These are phyloP conservation scores for Botryotinia convoluta DNA, from an alignment of 2,329 filamentous ascomycete species.

Conservation along the genomic window DNA sequence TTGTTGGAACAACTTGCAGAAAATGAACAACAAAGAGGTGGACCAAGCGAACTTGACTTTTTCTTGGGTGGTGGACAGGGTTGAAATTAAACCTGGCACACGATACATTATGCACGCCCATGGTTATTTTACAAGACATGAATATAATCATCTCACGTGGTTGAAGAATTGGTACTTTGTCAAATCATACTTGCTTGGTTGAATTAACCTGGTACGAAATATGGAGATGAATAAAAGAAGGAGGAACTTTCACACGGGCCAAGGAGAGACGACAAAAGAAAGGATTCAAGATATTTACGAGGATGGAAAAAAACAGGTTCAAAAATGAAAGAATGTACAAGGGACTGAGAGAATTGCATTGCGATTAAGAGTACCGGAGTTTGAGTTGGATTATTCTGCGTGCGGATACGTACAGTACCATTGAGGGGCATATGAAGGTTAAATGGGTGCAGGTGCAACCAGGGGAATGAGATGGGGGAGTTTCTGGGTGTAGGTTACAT, in stretches of 20 bases:
- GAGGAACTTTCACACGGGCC: background rate
- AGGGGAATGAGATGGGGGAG: background rate
- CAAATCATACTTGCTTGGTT: background rate
- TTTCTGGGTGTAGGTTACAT: background rate
- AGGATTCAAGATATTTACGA: background rate
- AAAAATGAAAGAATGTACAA: background rate
- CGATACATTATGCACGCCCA: too few relatives aligned
- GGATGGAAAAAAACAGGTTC: too few relatives aligned
- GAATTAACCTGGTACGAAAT: background rate
- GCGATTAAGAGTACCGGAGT: background rate
- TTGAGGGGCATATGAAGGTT: background rate
- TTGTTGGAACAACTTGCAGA: constrained; percentile 79
- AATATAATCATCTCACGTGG: background rate
- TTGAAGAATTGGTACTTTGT: background rate
- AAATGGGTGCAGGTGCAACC: background rate
- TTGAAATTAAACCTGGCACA: background rate
- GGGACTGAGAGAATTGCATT: background rate
- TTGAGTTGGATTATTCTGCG: background rate
- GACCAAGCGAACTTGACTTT: constrained; percentile 75
- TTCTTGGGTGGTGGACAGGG: constrained; percentile 50
- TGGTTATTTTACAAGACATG: background rate
- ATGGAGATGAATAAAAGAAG: background rate
- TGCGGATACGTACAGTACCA: background rate
- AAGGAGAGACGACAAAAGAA: background rate
- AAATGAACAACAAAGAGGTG: constrained; percentile 68